A percentile compares a stretch with the other conserved stretches of the same genome.
Conservation (phyloP, 169 alveolate genomes). For the Cryptosporidium sp. region DNA sequence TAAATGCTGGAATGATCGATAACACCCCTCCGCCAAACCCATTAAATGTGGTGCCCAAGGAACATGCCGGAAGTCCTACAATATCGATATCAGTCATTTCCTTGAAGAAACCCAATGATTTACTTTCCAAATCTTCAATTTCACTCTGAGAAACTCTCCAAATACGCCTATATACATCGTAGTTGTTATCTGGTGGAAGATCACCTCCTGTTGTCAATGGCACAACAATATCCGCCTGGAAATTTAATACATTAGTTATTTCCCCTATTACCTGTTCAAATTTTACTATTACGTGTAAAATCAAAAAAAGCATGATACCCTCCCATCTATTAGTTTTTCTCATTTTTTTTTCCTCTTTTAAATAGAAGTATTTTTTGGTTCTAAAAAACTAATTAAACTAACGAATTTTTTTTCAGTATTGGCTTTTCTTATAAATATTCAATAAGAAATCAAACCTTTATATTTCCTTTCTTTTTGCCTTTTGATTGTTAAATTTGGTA, state of each 20-base stretch:
- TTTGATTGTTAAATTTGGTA: neutral
- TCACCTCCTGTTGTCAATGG: conserved; percentile 71
- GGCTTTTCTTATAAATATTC: neutral
- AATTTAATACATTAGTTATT: conserved; percentile 37
- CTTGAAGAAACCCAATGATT: conserved; percentile 35
- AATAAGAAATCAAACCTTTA: neutral
- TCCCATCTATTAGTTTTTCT: neutral
- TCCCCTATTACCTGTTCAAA: neutral
- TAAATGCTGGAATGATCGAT: conserved; percentile 23
- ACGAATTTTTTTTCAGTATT: neutral
- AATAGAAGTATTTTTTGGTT: neutral
- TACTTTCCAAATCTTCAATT: conserved; percentile 20
- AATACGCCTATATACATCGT: conserved; percentile 68
- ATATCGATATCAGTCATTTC: conserved; percentile 48
- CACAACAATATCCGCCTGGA: conserved; percentile 55
- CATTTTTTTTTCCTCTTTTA: conserved; percentile 1
- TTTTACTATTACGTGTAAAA: neutral
- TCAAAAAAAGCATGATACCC: neutral
- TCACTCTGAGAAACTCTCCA: conserved; percentile 58
- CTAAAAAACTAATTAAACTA: conserved; percentile 2
- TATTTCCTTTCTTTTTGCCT: neutral
- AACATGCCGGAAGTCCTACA: conserved; percentile 39
- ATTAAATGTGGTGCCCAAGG: neutral
- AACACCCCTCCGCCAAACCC: conserved; percentile 25
- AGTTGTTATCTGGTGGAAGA: conserved; percentile 48